Evolutionary conservation across 1,139 yeast genomes (phyloP).

Genomic region (Zygoascus hellenicus): DNA sequence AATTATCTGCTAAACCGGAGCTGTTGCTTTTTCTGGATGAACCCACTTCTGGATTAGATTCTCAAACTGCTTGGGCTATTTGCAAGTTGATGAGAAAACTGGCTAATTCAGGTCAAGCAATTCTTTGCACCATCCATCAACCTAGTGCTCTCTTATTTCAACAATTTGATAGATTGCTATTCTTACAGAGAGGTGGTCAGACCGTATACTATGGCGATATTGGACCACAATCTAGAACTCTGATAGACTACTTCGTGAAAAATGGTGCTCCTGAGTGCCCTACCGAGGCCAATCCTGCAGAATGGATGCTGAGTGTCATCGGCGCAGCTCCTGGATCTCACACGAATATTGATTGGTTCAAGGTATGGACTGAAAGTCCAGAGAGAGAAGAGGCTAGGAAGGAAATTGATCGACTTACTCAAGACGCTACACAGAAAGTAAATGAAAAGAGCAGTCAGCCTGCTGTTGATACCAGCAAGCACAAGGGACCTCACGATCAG

Average conservation of each 20-base stretch:
- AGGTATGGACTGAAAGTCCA: constrained; percentile 39
- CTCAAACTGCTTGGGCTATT: constrained; percentile 56
- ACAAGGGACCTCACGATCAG: neutral
- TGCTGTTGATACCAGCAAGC: constrained; percentile 30
- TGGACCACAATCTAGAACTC: constrained; percentile 47
- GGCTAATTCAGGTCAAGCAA: constrained; percentile 53
- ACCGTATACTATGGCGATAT: constrained; percentile 66
- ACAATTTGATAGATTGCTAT: constrained; percentile 46
- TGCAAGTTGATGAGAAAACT: constrained; percentile 46
- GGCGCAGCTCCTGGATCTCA: constrained; percentile 66
- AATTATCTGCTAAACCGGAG: constrained; percentile 51
- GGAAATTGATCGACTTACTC: constrained; percentile 36
- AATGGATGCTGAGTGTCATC: constrained; percentile 56
- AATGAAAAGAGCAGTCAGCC: constrained; percentile 20
- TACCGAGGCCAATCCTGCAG: constrained; percentile 56
- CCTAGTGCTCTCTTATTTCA: constrained; percentile 53
- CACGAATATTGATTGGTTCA: constrained; percentile 40
- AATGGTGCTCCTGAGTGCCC: constrained; percentile 47
- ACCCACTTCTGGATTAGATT: constrained; percentile 56
- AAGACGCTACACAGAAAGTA: constrained; percentile 23
- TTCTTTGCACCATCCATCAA: constrained; percentile 53
- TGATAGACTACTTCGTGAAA: constrained; percentile 52
- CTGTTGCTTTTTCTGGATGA: constrained; percentile 50
- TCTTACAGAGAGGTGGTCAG: constrained; percentile 51
- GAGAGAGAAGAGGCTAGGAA: constrained; percentile 36